Conservation (phyloP, 257 asterid species). For the Anisodus tanguticus region DNA sequence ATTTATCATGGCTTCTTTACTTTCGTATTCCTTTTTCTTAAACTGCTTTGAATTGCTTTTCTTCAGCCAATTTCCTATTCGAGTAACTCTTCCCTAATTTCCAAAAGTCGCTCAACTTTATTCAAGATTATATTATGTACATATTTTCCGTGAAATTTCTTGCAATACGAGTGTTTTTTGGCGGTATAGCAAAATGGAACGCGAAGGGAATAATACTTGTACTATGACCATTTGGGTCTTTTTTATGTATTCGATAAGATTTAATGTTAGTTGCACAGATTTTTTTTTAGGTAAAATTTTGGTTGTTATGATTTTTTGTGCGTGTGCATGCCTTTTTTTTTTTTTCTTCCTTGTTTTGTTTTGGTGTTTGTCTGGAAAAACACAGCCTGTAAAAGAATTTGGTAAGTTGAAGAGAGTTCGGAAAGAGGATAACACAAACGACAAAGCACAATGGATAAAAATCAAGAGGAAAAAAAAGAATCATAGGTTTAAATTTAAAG, state of each 20-base stretch:
- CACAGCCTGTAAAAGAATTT: neutral
- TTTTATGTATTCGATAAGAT: neutral
- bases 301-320: neutral
- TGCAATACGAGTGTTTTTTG: neutral
- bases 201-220: neutral
- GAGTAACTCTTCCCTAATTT: neutral
- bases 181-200: neutral
- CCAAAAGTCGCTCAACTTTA: neutral
- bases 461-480: neutral
- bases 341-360: neutral
- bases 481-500: neutral
- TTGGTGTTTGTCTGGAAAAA: neutral
- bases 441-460: neutral
- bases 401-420: neutral
- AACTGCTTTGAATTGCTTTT: no score
- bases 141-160: neutral
- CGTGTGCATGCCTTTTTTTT: conserved; percentile 10
- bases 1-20: no score
- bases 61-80: no score
- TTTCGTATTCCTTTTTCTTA: no score
- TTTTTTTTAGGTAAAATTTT: neutral
- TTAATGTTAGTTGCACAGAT: neutral
- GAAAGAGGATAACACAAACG: neutral
- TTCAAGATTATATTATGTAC: neutral
- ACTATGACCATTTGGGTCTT: neutral